These are phyloP conservation scores for Chaetomium sp. DNA, from an alignment of 2,329 filamentous ascomycete genomes.

Conservation along the genomic window DNA sequence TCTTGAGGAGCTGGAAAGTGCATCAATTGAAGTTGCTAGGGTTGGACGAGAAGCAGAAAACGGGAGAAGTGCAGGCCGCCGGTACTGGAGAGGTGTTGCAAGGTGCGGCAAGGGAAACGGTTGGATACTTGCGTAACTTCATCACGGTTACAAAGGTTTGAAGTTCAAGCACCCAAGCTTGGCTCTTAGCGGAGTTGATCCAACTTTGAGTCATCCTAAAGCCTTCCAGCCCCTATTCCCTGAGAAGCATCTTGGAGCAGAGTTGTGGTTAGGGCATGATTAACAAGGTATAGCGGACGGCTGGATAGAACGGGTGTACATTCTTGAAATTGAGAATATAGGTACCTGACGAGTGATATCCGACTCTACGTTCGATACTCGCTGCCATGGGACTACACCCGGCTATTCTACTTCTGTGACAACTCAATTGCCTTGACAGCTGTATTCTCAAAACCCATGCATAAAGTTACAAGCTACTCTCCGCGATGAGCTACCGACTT, in stretches of 20 bases:
- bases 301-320: neutral
- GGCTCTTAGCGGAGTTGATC: no score
- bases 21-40: slow-evolving; percentile 31
- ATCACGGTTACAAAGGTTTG: no score
- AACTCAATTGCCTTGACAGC: slow-evolving; percentile 59
- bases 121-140: no score
- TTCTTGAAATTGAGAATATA: neutral
- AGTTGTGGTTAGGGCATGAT: no score
- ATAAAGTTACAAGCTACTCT: slow-evolving; percentile 61
- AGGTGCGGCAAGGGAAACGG: neutral
- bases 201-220: no score
- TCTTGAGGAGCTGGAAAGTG: slow-evolving; percentile 38
- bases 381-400: neutral
- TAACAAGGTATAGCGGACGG: no score
- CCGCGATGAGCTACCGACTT: slow-evolving; percentile 62
- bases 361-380: neutral
- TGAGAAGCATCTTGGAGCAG: no score
- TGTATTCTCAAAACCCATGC: slow-evolving; percentile 69
- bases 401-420: neutral
- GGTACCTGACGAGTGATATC: neutral
- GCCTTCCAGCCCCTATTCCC: no score
- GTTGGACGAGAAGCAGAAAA: slow-evolving; percentile 26
- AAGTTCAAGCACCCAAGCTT: no score
- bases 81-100: slow-evolving; percentile 10
- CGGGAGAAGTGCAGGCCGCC: slow-evolving; percentile 25